A percentile compares a stretch with the other conserved stretches of the same genome.
These are phyloP conservation scores for Collybia nuda DNA, from an alignment of 768 basidiomycete species.

Conservation along the genomic window DNA sequence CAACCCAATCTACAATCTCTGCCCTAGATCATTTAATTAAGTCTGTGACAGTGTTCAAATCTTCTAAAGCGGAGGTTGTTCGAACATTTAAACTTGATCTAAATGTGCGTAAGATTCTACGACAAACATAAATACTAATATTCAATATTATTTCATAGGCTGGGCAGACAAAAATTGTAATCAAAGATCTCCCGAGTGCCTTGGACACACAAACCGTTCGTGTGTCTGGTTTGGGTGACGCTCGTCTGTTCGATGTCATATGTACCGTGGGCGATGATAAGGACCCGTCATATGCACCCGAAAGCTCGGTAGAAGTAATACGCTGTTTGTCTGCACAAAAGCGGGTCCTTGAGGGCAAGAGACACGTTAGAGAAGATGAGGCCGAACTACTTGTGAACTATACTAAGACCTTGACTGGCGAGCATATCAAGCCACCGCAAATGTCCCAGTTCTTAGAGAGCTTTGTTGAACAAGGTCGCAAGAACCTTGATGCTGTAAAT, in stretches of 20 bases:
- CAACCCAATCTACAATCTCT: conserved; percentile 11
- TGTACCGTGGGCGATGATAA: conserved; percentile 34
- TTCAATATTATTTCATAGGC: conserved; percentile 29
- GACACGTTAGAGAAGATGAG: conserved; percentile 38
- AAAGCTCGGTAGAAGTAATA: conserved; percentile 29
- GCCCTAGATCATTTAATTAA: conserved; percentile 48
- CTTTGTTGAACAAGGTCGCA: conserved; percentile 36
- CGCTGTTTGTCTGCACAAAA: conserved; percentile 36
- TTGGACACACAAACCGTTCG: conserved; percentile 54
- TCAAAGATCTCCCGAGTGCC: conserved; percentile 45
- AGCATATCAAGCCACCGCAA: conserved; percentile 35
- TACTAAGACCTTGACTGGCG: conserved; percentile 40
- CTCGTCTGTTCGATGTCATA: conserved; percentile 56
- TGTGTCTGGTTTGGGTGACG: conserved; percentile 47
- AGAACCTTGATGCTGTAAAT: conserved; percentile 31
- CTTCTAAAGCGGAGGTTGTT: conserved; percentile 54
- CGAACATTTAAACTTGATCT: conserved; percentile 48
- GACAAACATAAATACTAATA: background rate
- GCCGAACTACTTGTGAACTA: conserved; percentile 41
- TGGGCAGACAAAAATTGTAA: conserved; percentile 52
- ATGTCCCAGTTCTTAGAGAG: conserved; percentile 41
- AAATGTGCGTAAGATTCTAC: conserved; percentile 33
- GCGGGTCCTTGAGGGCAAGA: conserved; percentile 33
- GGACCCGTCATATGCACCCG: conserved; percentile 13
- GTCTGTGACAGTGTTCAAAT: conserved; percentile 58